Base-by-base conservation (phyloP, 2,329 filamentous ascomycete species). In the Colletotrichum sojae region DNA sequence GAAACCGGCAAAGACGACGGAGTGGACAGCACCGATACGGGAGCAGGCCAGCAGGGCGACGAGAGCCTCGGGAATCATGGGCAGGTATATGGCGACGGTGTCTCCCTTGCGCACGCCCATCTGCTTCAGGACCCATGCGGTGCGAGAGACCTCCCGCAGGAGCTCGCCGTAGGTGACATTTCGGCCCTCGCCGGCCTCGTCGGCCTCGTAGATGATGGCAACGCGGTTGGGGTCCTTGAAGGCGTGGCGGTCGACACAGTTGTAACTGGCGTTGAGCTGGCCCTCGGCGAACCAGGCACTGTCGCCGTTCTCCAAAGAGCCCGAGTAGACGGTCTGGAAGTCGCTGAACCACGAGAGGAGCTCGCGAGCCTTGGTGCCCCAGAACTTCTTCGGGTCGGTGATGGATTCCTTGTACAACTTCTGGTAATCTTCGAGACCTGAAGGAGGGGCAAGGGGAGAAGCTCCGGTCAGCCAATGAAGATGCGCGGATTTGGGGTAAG, bases 181-280 rank as follows among this genome's bases (percentile, higher is more conserved):
- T 74, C 95, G 94, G 78, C 96, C 95, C 78, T 97, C 92, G 62
- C 83, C 87, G 49, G 92, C 89, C 83, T 99, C 96, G 77, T 99
- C 96, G 70, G 95, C 95, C 85, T 99, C 96, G 85, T 98, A 99
- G 84, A 98, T 97, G 83, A 99, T 97, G 80, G 96, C 96, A 55
- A 96, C 90, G 83, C 92, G 94, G 84, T 98, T 85, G 55, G 96
- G 96, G 83, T 97, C 91, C 83, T 95, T 94, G 83, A 97, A 89
- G n/a, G 96, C 96, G 82, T 98, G 95, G 71, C 96, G 93, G 78
- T 99, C 96, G 73, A 99, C 91, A 78, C 94, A 97, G 86, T 99
- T 99, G 90, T 94, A 98, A 31, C 93, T 96, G 72, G 96, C 96
- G 77, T 99, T 99, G 78, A 99, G 86, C 76, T 91, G 90, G 73